phyloP scores from a whole-genome alignment of 441 rosid genomes.

The Metrosideros polymorpha region DNA sequence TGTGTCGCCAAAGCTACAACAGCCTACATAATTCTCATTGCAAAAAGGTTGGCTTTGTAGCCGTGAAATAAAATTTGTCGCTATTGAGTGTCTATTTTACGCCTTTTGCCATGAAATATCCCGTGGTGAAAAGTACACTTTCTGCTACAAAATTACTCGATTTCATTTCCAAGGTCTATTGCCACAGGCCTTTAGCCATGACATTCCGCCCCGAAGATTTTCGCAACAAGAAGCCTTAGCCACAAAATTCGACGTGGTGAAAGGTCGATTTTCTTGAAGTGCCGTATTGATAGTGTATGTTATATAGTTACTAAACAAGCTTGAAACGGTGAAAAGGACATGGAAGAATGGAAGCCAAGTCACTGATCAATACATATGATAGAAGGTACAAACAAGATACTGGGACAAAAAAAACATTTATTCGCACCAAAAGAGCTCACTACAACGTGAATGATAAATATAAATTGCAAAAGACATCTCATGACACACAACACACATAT shows the following conservation, averaged over 20 bases:
- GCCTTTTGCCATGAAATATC: not conserved
- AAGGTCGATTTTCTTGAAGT: not conserved
- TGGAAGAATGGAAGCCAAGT: no score
- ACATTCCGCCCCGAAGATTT: not conserved
- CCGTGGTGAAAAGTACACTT: not conserved
- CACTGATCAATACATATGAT: not conserved
- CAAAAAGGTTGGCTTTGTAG: not conserved
- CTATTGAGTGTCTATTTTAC: not conserved
- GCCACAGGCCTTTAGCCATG: not conserved
- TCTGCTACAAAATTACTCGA: not conserved
- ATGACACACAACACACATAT: not conserved
- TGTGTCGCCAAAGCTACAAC: not conserved
- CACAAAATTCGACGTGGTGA: not conserved
- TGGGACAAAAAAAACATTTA: not conserved
- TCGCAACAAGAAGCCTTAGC: not conserved
- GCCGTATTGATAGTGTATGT: no score
- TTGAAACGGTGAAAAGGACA: no score
- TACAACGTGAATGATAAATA: not conserved
- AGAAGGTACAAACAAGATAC: not conserved
- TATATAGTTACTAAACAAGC: no score
- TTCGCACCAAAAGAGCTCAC: not conserved
- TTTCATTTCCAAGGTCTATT: not conserved
- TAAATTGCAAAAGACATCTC: not conserved
- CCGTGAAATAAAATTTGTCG: not conserved
- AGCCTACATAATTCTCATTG: not conserved